Evolutionary conservation across 2,329 filamentous ascomycete species (phyloP).

Genomic region (Rhynchosporium agropyri): DNA sequence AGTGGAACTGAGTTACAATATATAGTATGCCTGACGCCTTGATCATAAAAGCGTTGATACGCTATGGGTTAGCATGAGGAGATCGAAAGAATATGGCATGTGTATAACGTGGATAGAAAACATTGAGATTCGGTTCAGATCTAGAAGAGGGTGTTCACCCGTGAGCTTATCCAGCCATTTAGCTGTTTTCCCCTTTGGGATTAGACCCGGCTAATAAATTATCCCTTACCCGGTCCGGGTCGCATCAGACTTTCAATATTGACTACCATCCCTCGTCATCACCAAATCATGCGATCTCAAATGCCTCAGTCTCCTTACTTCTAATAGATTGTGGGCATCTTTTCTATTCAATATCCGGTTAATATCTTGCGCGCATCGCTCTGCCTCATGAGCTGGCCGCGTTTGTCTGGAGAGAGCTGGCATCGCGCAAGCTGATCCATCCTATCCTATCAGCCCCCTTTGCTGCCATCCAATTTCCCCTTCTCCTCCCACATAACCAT

Average conservation of each 20-base stretch:
- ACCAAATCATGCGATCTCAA: conserved; percentile 4
- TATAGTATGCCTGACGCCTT: too few species aligned
- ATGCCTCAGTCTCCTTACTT: background rate
- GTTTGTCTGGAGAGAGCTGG: conserved; percentile 16
- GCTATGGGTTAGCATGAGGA: too few species aligned
- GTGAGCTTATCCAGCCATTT: background rate
- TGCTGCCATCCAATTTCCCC: conserved; percentile 18
- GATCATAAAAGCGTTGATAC: too few species aligned
- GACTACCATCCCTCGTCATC: background rate
- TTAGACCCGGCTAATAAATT: conserved; percentile 2
- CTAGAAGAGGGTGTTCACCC: background rate
- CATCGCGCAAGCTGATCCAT: conserved; percentile 1
- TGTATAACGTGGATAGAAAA: background rate
- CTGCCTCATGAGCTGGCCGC: conserved; percentile 18
- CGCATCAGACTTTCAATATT: background rate
- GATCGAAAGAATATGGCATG: background rate
- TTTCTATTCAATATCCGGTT: conserved; percentile 1
- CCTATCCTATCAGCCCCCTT: conserved; percentile 12
- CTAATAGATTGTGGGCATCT: background rate
- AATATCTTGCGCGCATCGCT: conserved; percentile 7
- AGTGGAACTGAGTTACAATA: too few species aligned
- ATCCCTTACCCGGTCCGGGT: background rate
- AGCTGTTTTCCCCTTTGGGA: background rate
- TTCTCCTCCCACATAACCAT: conserved; percentile 44
- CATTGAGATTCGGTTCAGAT: background rate